phyloP scores from a whole-genome alignment of 768 basidiomycete genomes.

The Dictyophora rubrovolvata region DNA sequence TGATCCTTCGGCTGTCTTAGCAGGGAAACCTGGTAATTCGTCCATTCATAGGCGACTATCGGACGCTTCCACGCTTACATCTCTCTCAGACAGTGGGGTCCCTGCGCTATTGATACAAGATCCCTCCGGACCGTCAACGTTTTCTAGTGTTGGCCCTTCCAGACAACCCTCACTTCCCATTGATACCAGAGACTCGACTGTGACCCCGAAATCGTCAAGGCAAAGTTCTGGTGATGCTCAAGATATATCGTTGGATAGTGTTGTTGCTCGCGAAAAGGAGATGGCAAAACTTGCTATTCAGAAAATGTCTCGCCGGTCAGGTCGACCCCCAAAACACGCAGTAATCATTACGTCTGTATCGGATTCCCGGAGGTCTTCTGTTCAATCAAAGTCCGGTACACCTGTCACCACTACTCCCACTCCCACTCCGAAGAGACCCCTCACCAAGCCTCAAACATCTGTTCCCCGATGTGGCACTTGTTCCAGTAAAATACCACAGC shows the following conservation, averaged over 20 bases:
- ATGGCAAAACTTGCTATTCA: neutral
- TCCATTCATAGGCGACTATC: conserved; percentile 1
- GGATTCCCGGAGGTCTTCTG: neutral
- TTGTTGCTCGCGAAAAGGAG: neutral
- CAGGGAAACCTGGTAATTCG: conserved; percentile 37
- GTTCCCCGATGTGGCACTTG: conserved; percentile 1
- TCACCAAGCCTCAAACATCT: neutral
- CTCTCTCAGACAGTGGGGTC: conserved; percentile 5
- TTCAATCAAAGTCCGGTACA: neutral
- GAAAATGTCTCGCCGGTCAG: neutral
- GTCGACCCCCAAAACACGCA: neutral
- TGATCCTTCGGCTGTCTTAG: conserved; percentile 28
- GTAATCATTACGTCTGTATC: neutral
- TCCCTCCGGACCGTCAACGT: neutral
- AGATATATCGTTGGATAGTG: neutral
- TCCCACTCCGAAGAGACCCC: neutral
- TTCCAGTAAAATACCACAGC: conserved; percentile 37
- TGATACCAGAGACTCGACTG: neutral
- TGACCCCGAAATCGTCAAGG: neutral
- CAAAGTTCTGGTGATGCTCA: neutral
- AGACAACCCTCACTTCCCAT: neutral
- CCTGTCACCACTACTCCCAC: neutral
- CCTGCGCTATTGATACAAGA: neutral
- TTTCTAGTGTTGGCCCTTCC: neutral
- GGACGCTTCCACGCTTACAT: conserved; percentile 4